Percentiles rank a stretch among this genome's conserved stretches.
These are phyloP conservation scores for Phoma sp. DNA, from an alignment of 2,329 filamentous ascomycete genomes.

Conservation along the genomic window DNA sequence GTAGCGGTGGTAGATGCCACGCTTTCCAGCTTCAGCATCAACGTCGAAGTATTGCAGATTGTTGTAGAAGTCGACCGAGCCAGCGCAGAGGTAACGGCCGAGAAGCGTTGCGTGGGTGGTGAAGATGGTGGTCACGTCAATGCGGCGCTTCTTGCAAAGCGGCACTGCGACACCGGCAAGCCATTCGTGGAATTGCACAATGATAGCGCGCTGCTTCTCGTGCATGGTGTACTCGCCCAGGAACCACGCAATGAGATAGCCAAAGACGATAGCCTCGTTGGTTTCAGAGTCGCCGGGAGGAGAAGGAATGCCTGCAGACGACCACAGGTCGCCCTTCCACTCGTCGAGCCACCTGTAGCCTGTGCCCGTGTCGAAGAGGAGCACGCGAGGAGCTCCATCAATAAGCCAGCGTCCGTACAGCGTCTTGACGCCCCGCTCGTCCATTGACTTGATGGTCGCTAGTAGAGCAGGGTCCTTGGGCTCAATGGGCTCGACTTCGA, in stretches of 20 bases:
- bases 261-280: constrained; percentile 96
- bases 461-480: constrained; percentile 80
- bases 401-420: constrained; percentile 97
- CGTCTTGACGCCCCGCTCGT: constrained; percentile 84
- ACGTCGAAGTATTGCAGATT: constrained; percentile 97
- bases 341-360: constrained; percentile 91
- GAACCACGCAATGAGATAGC: constrained; percentile 97
- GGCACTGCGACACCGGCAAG: constrained; percentile 91
- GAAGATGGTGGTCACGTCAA: constrained; percentile 97
- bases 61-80: constrained; percentile 99
- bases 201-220: constrained; percentile 88
- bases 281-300: constrained; percentile 92
- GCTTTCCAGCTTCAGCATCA: constrained; percentile 94
- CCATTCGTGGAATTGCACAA: constrained; percentile 99
- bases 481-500: constrained; percentile 93
- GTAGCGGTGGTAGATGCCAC: constrained; percentile 97
- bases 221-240: constrained; percentile 96
- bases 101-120: constrained; percentile 96
- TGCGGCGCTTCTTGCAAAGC: constrained; percentile 88
- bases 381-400: constrained; percentile 89
- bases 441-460: constrained; percentile 89
- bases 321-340: constrained; percentile 98
- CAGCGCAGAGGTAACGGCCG: constrained; percentile 93
- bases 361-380: constrained; percentile 93
- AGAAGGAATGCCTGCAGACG: constrained; percentile 88